Percentiles rank a stretch among this genome's conserved stretches.
Conservation (phyloP, 257 asterid genomes). For the Gentiana macrophylla region DNA sequence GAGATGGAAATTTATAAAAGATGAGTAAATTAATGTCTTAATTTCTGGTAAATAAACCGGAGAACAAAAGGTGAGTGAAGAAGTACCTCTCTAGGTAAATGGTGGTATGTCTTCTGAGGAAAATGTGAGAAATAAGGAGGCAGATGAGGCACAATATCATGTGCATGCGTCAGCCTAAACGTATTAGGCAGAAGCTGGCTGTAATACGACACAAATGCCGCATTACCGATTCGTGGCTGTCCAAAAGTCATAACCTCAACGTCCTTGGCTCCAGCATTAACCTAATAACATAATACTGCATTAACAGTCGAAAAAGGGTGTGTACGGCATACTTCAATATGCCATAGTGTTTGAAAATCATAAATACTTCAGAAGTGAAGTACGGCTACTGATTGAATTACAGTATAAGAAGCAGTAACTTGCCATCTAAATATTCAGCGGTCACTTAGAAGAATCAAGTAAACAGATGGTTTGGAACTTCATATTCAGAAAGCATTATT, state of each 20-base stretch:
- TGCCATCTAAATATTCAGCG: too few relatives aligned
- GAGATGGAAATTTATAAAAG: too few relatives aligned
- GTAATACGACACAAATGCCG: constrained; percentile 69
- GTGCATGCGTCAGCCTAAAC: constrained; percentile 67
- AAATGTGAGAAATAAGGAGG: constrained; percentile 76
- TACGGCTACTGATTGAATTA: too few relatives aligned
- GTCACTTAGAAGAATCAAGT: background rate
- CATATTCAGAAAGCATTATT: too few relatives aligned
- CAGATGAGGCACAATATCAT: constrained; percentile 97
- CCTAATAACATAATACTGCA: constrained; percentile 29
- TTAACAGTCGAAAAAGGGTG: too few relatives aligned
- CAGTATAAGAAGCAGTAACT: too few relatives aligned
- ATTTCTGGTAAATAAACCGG: background rate
- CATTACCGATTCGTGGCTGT: constrained; percentile 93
- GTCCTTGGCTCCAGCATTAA: constrained; percentile 40
- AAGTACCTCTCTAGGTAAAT: constrained; percentile 90
- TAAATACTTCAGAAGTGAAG: too few relatives aligned
- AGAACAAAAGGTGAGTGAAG: background rate
- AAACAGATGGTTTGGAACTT: too few relatives aligned
- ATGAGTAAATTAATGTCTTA: too few relatives aligned
- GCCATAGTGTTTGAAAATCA: too few relatives aligned
- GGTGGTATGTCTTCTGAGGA: constrained; percentile 79
- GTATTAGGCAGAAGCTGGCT: constrained; percentile 57
- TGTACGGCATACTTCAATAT: too few relatives aligned
- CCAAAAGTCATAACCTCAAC: constrained; percentile 90